Conservation (phyloP, 169 alveolate species). For the Plasmodium berghei region DNA sequence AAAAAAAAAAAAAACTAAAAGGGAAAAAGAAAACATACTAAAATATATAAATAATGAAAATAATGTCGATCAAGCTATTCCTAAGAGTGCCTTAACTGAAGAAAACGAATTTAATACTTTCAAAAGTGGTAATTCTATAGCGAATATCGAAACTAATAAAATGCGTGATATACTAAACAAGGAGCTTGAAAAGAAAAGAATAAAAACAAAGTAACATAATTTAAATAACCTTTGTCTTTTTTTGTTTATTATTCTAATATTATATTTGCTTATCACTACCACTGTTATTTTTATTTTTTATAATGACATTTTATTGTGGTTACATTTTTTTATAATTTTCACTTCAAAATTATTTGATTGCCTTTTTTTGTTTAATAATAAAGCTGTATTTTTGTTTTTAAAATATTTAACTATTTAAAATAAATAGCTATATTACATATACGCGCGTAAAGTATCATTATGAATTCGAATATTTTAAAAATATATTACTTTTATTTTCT, state of each 20-base stretch:
- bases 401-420: too few species aligned
- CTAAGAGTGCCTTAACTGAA: slow-evolving; percentile 21
- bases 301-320: too few species aligned
- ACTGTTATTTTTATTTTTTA: slow-evolving; percentile 3
- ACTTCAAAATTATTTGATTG: too few species aligned
- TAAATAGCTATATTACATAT: too few species aligned
- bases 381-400: too few species aligned
- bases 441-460: too few species aligned
- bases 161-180: slow-evolving; percentile 46
- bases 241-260: not conserved
- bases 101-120: slow-evolving; percentile 7
- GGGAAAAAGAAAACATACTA: slow-evolving; percentile 12
- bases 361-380: too few species aligned
- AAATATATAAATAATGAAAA: slow-evolving; percentile 40
- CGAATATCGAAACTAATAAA: slow-evolving; percentile 66
- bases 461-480: too few species aligned
- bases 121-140: slow-evolving; percentile 23
- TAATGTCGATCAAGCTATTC: slow-evolving; percentile 6
- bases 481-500: too few species aligned
- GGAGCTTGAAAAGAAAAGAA: slow-evolving; percentile 71
- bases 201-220: slow-evolving; percentile 5
- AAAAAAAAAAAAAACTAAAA: slow-evolving; percentile 23
- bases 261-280: not conserved
- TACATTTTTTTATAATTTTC: too few species aligned
- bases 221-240: not conserved